Percentiles rank a stretch among this genome's conserved stretches.
Evolutionary conservation across 2,329 filamentous ascomycete species (phyloP).

Genomic region (Epichloe sylvatica): DNA sequence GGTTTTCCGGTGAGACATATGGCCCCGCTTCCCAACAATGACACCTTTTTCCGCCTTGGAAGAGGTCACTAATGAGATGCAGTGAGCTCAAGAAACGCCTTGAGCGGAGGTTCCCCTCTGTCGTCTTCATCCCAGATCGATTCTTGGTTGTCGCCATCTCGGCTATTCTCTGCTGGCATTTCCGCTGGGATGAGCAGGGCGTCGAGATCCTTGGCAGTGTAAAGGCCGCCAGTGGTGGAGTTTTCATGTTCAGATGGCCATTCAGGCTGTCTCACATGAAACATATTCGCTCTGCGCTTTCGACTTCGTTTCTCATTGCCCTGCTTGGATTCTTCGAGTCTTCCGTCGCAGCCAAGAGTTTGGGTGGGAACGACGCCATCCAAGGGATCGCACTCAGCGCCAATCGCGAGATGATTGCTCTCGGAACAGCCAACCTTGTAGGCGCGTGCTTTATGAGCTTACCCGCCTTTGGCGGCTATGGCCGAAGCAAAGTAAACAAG

Average conservation of each 20-base stretch:
- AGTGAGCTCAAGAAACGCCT: conserved; percentile 71
- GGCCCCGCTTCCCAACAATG: not conserved
- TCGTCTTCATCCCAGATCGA: conserved; percentile 84
- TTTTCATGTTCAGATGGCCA: conserved; percentile 75
- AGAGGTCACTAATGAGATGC: conserved; percentile 5
- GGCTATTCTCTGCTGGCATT: conserved; percentile 61
- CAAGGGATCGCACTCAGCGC: conserved; percentile 72
- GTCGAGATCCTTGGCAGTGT: conserved; percentile 75
- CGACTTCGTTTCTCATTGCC: conserved; percentile 84
- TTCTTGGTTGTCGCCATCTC: conserved; percentile 80
- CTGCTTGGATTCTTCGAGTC: conserved; percentile 98
- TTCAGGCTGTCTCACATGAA: conserved; percentile 63
- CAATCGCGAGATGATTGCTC: conserved; percentile 83
- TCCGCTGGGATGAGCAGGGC: conserved; percentile 66
- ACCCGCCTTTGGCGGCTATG: conserved; percentile 91
- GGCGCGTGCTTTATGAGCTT: conserved; percentile 86
- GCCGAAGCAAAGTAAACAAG: conserved; percentile 86
- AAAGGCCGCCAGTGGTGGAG: conserved; percentile 54
- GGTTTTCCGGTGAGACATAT: conserved; percentile 54
- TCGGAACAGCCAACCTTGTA: conserved; percentile 82
- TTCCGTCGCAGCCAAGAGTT: conserved; percentile 84
- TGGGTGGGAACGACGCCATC: conserved; percentile 57
- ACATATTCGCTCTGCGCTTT: conserved; percentile 74
- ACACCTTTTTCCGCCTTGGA: not conserved
- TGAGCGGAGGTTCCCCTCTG: conserved; percentile 61